These are phyloP conservation scores for Cutaneotrichosporon spelunceum DNA, from an alignment of 1,284 basidiomycete species.

Conservation along the genomic window DNA sequence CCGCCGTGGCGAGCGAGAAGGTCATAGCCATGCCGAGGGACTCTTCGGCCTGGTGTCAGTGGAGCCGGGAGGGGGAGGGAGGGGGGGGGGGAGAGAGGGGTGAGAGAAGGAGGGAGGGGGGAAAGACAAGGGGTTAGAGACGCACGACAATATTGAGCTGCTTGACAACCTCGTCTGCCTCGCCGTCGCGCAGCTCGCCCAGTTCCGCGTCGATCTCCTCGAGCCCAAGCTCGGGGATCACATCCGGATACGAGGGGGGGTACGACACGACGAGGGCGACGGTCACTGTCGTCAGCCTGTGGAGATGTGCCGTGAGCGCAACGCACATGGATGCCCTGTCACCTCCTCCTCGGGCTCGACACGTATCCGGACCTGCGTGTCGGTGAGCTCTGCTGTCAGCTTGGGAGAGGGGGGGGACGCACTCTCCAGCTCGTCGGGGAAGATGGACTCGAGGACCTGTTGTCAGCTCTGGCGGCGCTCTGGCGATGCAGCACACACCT, in stretches of 20 bases:
- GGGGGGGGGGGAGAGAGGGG: not conserved
- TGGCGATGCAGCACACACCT: slow-evolving; percentile 57
- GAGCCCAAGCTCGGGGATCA: slow-evolving; percentile 70
- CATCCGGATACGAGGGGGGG: slow-evolving; percentile 68
- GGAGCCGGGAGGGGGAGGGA: not conserved
- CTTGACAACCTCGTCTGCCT: slow-evolving; percentile 62
- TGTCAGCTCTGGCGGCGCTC: slow-evolving; percentile 9
- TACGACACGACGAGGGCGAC: slow-evolving; percentile 69
- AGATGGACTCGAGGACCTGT: slow-evolving; percentile 92
- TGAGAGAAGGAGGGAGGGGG: not conserved
- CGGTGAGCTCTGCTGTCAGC: slow-evolving; percentile 72
- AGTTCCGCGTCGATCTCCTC: slow-evolving; percentile 57
- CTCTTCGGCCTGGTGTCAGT: slow-evolving; percentile 67
- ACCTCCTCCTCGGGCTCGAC: slow-evolving; percentile 79
- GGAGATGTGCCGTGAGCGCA: not conserved
- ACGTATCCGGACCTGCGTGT: slow-evolving; percentile 75
- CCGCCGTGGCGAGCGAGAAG: slow-evolving; percentile 83
- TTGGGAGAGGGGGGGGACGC: slow-evolving; percentile 53
- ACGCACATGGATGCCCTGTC: slow-evolving; percentile 31
- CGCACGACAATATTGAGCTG: slow-evolving; percentile 66
- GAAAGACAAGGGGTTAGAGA: slow-evolving; percentile 17
- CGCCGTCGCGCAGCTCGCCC: slow-evolving; percentile 57
- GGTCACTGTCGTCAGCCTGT: slow-evolving; percentile 60
- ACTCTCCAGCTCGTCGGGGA: slow-evolving; percentile 89
- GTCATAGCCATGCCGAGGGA: slow-evolving; percentile 97